These are phyloP conservation scores for Coniosporium apollinis DNA, from an alignment of 495 filamentous ascomycete genomes.

Conservation along the genomic window DNA sequence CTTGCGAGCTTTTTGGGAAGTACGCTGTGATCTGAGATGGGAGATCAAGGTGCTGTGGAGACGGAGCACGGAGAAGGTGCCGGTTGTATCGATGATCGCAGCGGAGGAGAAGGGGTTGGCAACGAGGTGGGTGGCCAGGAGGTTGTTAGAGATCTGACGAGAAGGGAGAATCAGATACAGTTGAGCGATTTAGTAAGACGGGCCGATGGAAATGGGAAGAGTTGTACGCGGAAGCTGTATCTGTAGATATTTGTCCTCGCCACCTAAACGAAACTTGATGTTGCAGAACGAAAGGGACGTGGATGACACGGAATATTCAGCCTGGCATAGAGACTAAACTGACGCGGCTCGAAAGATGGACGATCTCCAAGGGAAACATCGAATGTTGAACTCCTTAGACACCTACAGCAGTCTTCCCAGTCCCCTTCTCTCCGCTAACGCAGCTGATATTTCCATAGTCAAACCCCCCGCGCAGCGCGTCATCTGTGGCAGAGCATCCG, in stretches of 20 bases:
- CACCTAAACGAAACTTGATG: not conserved
- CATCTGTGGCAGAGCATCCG: constrained; percentile 13
- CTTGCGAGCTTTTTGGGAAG: no score
- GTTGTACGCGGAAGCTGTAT: no score
- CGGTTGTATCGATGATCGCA: constrained; percentile 18
- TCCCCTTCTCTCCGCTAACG: constrained; percentile 9
- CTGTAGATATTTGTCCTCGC: no score
- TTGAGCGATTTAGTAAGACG: not conserved
- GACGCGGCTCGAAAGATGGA: no score
- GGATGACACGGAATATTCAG: no score
- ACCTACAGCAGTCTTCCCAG: constrained; percentile 10
- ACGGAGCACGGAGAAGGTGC: constrained; percentile 15
- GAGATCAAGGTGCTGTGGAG: constrained; percentile 8
- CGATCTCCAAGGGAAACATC: not conserved
- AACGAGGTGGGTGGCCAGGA: constrained; percentile 15
- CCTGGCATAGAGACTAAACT: no score
- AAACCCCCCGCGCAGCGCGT: constrained; percentile 12
- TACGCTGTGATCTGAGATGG: constrained; percentile 1
- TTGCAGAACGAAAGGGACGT: no score
- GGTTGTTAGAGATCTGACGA: constrained; percentile 6
- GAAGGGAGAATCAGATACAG: not conserved
- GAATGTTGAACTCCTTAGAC: not conserved
- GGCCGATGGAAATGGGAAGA: no score
- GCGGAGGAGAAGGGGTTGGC: constrained; percentile 5
- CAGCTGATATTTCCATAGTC: constrained; percentile 8